Conservation (phyloP, 2,329 filamentous ascomycete species). For the Pseudogymnoascus sp. region DNA sequence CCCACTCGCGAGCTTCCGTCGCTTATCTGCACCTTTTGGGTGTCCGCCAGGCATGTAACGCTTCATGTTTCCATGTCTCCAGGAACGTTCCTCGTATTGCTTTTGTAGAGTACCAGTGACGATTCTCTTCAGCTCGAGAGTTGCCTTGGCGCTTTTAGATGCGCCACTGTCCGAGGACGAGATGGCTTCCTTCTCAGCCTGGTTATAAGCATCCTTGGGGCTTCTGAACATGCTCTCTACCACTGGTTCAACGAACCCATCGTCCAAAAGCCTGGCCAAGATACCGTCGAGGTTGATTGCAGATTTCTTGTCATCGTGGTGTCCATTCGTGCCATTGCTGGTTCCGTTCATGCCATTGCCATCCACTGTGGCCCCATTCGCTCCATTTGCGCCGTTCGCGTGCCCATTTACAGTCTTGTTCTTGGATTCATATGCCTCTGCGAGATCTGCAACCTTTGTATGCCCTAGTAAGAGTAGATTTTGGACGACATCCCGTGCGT, state of each 20-base stretch:
- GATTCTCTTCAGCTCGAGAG: constrained; percentile 51
- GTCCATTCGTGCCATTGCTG: constrained; percentile 19
- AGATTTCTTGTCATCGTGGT: constrained; percentile 14
- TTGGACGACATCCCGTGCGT: constrained; percentile 66
- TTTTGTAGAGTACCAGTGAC: constrained; percentile 47
- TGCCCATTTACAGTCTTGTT: constrained; percentile 18
- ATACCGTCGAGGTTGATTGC: constrained; percentile 28
- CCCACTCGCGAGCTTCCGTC: constrained; percentile 48
- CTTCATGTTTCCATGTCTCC: constrained; percentile 45
- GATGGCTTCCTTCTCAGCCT: constrained; percentile 57
- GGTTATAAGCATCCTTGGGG: constrained; percentile 50
- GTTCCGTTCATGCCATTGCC: constrained; percentile 13
- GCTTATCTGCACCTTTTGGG: constrained; percentile 35
- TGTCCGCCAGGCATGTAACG: constrained; percentile 31
- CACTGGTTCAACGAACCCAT: constrained; percentile 62
- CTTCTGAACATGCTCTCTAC: constrained; percentile 49
- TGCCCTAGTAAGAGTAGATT: constrained; percentile 72
- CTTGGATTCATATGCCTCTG: constrained; percentile 47
- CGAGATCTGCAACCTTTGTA: constrained; percentile 61
- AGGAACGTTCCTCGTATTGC: constrained; percentile 38
- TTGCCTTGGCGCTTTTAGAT: constrained; percentile 57
- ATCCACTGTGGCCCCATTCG: constrained; percentile 9
- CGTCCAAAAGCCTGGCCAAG: constrained; percentile 46
- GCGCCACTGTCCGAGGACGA: constrained; percentile 45
- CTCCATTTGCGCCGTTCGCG: constrained; percentile 28